Evolutionary conservation across 495 filamentous ascomycete species (phyloP).

Genomic region (Talaromyces trachyspermus): DNA sequence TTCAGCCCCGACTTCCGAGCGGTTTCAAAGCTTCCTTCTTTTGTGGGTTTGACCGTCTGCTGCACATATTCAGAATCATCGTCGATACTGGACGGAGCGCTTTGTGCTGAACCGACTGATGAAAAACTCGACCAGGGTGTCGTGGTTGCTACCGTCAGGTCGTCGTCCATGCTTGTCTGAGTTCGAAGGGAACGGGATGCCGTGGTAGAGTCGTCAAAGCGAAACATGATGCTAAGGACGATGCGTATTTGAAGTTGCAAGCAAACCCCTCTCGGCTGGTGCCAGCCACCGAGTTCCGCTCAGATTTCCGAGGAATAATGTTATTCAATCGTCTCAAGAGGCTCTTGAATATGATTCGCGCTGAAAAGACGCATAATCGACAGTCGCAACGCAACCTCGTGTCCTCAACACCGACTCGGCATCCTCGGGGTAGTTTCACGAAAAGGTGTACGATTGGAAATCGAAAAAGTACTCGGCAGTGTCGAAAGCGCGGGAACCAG

Average conservation of each 20-base stretch:
- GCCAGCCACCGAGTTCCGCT: neutral
- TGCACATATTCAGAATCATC: slow-evolving; percentile 19
- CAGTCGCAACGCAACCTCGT: neutral
- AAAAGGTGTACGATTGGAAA: neutral
- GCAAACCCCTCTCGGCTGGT: too few relatives aligned
- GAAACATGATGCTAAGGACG: slow-evolving; percentile 22
- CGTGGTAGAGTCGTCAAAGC: slow-evolving; percentile 33
- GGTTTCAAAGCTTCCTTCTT: neutral
- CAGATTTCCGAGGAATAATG: neutral
- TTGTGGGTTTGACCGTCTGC: slow-evolving; percentile 15
- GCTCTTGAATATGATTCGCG: neutral
- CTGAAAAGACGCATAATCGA: slow-evolving; percentile 2
- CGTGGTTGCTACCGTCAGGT: slow-evolving; percentile 1
- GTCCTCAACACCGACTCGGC: neutral
- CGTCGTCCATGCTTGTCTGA: slow-evolving; percentile 29
- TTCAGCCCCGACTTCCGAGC: slow-evolving; percentile 11
- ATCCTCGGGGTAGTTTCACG: neutral
- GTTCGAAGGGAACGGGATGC: slow-evolving; percentile 27
- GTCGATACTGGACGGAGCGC: slow-evolving; percentile 22
- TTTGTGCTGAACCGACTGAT: slow-evolving; percentile 6
- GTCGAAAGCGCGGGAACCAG: neutral
- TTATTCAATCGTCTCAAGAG: neutral
- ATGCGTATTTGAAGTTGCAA: neutral
- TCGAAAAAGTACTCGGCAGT: too few relatives aligned
- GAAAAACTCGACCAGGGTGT: slow-evolving; percentile 8